Conservation (phyloP, 148 eudicot species). For the Spergularia bocconei region DNA sequence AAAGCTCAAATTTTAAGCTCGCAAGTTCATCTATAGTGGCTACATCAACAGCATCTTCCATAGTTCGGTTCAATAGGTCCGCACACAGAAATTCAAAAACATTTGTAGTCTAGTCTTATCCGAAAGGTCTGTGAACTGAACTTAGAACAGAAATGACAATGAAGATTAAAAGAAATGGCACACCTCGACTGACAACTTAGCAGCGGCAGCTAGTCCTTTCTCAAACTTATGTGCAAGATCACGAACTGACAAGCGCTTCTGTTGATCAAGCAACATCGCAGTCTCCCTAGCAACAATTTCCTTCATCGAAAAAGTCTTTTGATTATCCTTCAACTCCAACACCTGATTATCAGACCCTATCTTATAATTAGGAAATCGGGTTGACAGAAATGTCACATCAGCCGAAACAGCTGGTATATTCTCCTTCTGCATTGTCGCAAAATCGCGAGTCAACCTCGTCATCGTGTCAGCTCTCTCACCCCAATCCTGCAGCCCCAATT, state of each 20-base stretch:
- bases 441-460: slow-evolving; percentile 87
- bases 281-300: slow-evolving; percentile 89
- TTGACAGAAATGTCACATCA: slow-evolving; percentile 76
- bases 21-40: not conserved
- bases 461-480: slow-evolving; percentile 36
- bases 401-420: slow-evolving; percentile 82
- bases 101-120: not conserved
- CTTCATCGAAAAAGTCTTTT: slow-evolving; percentile 63
- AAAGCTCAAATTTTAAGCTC: not conserved
- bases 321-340: slow-evolving; percentile 65
- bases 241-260: slow-evolving; percentile 90
- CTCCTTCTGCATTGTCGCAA: slow-evolving; percentile 68
- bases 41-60: not conserved
- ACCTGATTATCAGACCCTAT: slow-evolving; percentile 79
- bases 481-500: slow-evolving; percentile 11
- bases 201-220: slow-evolving; percentile 94
- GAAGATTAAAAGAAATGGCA: slow-evolving; percentile 3
- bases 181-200: slow-evolving; percentile 96
- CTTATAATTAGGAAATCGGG: slow-evolving; percentile 86
- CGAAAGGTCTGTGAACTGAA: not conserved
- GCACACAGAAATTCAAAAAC: not conserved
- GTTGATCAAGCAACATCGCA: slow-evolving; percentile 85
- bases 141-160: not conserved
- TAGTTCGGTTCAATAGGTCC: not conserved
- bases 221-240: slow-evolving; percentile 97